Evolutionary conservation across 257 asterid genomes (phyloP).

Genomic region (Solanum neorickii): DNA sequence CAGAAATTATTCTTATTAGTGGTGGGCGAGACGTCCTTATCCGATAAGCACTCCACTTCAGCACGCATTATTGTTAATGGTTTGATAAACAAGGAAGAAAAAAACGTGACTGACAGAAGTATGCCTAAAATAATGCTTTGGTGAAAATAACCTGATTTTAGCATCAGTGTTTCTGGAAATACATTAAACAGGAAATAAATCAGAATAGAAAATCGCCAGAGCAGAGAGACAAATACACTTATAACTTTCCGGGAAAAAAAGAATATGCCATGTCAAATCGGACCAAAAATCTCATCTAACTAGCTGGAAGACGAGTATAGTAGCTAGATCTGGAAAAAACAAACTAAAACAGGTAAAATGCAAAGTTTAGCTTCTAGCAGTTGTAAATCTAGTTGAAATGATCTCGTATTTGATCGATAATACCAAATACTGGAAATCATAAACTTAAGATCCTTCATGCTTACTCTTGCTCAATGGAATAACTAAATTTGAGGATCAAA

Average conservation of each 20-base stretch:
- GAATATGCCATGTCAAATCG: background rate
- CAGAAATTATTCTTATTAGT: background rate
- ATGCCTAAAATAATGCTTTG: background rate
- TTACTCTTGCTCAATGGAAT: background rate
- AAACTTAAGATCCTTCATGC: background rate
- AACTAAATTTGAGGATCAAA: background rate
- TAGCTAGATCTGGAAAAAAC: background rate
- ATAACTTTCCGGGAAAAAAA: background rate
- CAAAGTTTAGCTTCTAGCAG: background rate
- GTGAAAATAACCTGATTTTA: background rate
- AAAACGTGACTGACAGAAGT: background rate
- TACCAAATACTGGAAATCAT: background rate
- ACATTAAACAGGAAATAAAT: background rate
- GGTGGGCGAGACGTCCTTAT: slow-evolving; percentile 5
- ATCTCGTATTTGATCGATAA: background rate
- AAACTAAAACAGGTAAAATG: background rate
- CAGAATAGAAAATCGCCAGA: background rate
- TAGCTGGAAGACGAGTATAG: background rate
- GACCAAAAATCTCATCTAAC: background rate
- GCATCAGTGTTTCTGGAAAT: background rate
- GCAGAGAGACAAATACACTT: background rate
- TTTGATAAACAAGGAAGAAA: background rate
- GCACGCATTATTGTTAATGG: background rate
- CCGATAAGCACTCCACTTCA: slow-evolving; percentile 1
- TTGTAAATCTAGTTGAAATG: background rate